Evolutionary conservation across 2,329 filamentous ascomycete species (phyloP), one percentile per base, ranked within the genome.

Genomic region (Microsporum audouinii): DNA sequence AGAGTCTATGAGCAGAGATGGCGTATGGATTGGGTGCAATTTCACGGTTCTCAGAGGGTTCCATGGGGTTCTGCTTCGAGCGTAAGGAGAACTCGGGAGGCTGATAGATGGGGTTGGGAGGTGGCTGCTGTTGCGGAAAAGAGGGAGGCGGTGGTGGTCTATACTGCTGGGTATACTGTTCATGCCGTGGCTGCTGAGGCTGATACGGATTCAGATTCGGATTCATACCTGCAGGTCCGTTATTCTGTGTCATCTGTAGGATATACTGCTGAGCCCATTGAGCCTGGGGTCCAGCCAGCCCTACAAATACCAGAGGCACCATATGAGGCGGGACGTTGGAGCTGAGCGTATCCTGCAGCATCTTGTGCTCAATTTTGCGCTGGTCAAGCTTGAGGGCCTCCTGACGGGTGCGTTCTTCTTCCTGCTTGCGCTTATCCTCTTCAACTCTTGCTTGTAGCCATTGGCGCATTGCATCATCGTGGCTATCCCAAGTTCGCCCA

Each of bases 261-360:
- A 86, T 79, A 68, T 82, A 84, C 68, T 88, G 85, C 69, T 89
- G 86, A 10, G 83, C 82, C 81, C 82, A 86, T 69, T 89, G 87
- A 59, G 88, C 72, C 60, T 79, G 68, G 39, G 84, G 84, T 43
- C 85, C 85, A 53, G 82, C 82, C 79, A 89, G 86, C 49, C 86
- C 85, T 10, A 85, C 83, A 72, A 91, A 90, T 29, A 91, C 84
- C 62, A 89, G 76, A 5, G 88, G 88, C 31, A 91, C 81, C 80
- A 91, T 83, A 39, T 85, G 80, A 10, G 88, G 87, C 7, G 88
- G 88, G 58, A 91, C 84, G 8, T 88, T 87, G 41, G 85, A 84
- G 60, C 80, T 79, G 59, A 91, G 72, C 1, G 87, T 88, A 27
- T 87, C 84, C 60, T 82, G 79, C 61, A 91, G 74, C 74, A 91